Conservation (phyloP, 768 basidiomycete species). For the Mycena vitilis region DNA sequence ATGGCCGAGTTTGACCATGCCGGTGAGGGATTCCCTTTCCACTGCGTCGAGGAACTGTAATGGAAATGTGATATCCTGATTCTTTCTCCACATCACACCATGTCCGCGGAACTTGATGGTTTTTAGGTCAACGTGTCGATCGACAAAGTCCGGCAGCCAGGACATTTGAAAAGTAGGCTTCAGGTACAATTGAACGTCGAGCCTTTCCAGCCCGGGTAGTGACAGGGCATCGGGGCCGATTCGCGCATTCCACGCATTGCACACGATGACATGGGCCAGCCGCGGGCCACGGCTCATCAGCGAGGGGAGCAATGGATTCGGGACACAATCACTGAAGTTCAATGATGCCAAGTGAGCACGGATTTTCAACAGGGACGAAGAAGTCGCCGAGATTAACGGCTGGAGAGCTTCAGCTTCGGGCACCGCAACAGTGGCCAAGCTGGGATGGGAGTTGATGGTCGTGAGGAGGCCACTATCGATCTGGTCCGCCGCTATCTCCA, state of each 20-base stretch:
- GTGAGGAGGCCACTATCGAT: not conserved
- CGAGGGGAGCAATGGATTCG: too few species aligned
- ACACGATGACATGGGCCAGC: too few species aligned
- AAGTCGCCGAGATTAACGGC: not conserved
- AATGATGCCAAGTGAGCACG: not conserved
- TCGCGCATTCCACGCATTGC: too few species aligned
- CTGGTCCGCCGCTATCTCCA: not conserved
- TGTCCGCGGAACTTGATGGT: too few species aligned
- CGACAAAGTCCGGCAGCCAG: too few species aligned
- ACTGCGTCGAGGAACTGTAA: slow-evolving; percentile 1
- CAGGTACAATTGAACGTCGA: too few species aligned
- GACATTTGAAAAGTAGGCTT: too few species aligned
- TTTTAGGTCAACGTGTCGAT: too few species aligned
- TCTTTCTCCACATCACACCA: not conserved
- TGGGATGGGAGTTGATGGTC: not conserved
- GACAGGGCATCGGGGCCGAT: too few species aligned
- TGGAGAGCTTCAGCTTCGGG: not conserved
- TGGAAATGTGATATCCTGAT: slow-evolving; percentile 7
- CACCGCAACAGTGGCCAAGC: not conserved
- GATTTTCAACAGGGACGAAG: not conserved
- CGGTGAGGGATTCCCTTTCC: not conserved
- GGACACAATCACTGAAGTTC: too few species aligned
- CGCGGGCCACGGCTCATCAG: too few species aligned
- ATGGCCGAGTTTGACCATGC: not conserved
- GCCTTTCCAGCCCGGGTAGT: too few species aligned